Evolutionary conservation across 108 stramenopile genomes (phyloP).

Genomic region (Skeletonema marinoi): DNA sequence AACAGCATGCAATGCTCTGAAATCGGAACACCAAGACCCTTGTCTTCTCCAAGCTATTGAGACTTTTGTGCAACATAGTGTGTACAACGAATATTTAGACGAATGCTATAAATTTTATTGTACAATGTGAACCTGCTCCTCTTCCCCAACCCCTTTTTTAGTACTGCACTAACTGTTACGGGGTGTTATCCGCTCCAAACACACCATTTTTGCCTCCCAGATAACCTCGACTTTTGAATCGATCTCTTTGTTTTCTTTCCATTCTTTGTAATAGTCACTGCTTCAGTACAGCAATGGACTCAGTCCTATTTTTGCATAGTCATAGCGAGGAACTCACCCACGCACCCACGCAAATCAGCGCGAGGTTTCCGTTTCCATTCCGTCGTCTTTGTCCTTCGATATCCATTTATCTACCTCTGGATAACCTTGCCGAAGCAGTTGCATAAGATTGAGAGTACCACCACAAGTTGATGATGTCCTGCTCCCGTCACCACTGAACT

Average conservation of each 20-base stretch:
- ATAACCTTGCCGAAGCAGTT: slow-evolving; percentile 62
- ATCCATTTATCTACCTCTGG: slow-evolving; percentile 43
- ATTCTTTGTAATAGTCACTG: slow-evolving; percentile 41
- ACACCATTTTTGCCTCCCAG: slow-evolving; percentile 25
- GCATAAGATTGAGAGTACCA: slow-evolving; percentile 69
- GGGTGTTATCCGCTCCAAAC: neutral
- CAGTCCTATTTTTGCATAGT: slow-evolving; percentile 68
- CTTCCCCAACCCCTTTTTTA: neutral
- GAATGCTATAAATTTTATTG: slow-evolving; percentile 3
- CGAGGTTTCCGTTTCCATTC: slow-evolving; percentile 1
- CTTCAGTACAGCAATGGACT: slow-evolving; percentile 78
- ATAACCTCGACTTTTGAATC: slow-evolving; percentile 2
- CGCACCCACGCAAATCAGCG: slow-evolving; percentile 24
- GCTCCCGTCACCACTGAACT: slow-evolving; percentile 77
- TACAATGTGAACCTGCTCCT: neutral
- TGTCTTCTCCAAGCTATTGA: slow-evolving; percentile 7
- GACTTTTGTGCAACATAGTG: neutral
- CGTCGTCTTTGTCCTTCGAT: neutral
- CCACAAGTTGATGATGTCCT: slow-evolving; percentile 87
- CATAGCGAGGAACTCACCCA: slow-evolving; percentile 80
- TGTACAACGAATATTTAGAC: neutral
- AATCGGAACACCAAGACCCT: slow-evolving; percentile 2
- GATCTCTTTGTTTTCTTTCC: neutral
- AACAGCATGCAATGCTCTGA: neutral
- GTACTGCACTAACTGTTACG: neutral